These are phyloP conservation scores for Spathaspora gorwiae DNA, from an alignment of 805 yeast species.

Conservation along the genomic window DNA sequence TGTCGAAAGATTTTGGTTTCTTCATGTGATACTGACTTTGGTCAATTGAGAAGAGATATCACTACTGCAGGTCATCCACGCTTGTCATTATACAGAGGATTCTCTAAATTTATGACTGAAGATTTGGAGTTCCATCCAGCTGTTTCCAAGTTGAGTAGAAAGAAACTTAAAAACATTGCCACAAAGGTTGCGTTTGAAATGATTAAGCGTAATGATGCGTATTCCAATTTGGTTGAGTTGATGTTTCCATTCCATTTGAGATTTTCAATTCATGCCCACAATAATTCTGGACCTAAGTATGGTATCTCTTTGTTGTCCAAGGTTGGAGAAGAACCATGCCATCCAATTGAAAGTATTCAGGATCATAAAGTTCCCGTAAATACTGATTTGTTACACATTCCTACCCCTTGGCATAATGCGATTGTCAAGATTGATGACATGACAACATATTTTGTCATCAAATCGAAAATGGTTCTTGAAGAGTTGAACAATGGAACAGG, in stretches of 20 bases:
- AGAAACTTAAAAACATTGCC: constrained; percentile 46
- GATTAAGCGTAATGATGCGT: constrained; percentile 62
- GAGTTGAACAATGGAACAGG: constrained; percentile 15
- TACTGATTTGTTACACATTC: constrained; percentile 56
- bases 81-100: constrained; percentile 51
- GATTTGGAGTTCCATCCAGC: constrained; percentile 44
- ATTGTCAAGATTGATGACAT: constrained; percentile 40
- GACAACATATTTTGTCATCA: constrained; percentile 20
- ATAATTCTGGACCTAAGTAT: constrained; percentile 55
- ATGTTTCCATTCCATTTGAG: constrained; percentile 57
- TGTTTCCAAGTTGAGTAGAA: constrained; percentile 37
- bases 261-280: constrained; percentile 59
- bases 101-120: constrained; percentile 55
- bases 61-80: constrained; percentile 45
- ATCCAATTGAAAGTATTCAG: constrained; percentile 43
- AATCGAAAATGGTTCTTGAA: constrained; percentile 14
- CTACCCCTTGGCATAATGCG: constrained; percentile 65
- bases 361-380: constrained; percentile 34
- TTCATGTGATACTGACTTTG: constrained; percentile 37
- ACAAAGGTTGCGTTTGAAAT: constrained; percentile 57
- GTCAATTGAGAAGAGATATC: constrained; percentile 29
- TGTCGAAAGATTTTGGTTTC: constrained; percentile 33
- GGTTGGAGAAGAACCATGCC: constrained; percentile 40
- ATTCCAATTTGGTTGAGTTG: constrained; percentile 57
- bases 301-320: constrained; percentile 47